These are phyloP conservation scores for Botryotinia narcissicola DNA, from an alignment of 2,329 filamentous ascomycete species.

Conservation along the genomic window DNA sequence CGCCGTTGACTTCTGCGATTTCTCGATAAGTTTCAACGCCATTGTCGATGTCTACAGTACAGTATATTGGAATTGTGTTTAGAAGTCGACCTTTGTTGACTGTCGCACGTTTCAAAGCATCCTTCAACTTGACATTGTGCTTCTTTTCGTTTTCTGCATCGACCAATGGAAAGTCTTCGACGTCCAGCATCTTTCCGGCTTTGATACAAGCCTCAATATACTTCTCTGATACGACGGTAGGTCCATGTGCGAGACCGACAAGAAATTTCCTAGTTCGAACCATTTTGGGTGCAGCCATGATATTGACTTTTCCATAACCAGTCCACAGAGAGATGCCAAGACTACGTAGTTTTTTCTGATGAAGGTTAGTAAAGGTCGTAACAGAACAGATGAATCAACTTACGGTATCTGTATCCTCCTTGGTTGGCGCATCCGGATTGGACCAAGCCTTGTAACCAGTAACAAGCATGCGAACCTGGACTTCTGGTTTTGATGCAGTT, in stretches of 20 bases:
- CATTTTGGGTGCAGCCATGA: conserved; percentile 82
- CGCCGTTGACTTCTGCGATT: conserved; percentile 87
- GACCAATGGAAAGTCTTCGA: conserved; percentile 64
- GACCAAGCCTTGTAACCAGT: conserved; percentile 86
- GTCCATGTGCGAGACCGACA: conserved; percentile 77
- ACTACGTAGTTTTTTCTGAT: conserved; percentile 73
- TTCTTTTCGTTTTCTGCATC: conserved; percentile 72
- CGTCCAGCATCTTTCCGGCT: conserved; percentile 60
- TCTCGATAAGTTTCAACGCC: conserved; percentile 80
- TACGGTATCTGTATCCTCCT: conserved; percentile 79
- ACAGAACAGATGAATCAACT: conserved; percentile 38
- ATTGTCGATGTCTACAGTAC: conserved; percentile 74
- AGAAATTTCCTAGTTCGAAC: conserved; percentile 94
- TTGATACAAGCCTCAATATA: conserved; percentile 79
- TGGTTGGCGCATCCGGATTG: conserved; percentile 55
- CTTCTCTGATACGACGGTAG: conserved; percentile 69
- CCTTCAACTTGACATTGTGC: conserved; percentile 66
- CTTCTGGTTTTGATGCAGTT: conserved; percentile 60
- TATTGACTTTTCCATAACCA: conserved; percentile 74
- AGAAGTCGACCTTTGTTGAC: conserved; percentile 76
- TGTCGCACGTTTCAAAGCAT: conserved; percentile 68
- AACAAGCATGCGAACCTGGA: conserved; percentile 73
- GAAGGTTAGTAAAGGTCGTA: conserved; percentile 24
- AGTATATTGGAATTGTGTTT: conserved; percentile 75
- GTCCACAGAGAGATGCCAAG: conserved; percentile 79